Percentiles rank a stretch among this genome's conserved stretches.
phyloP scores from a whole-genome alignment of 169 alveolate genomes.

The Plasmodium yoelii region DNA sequence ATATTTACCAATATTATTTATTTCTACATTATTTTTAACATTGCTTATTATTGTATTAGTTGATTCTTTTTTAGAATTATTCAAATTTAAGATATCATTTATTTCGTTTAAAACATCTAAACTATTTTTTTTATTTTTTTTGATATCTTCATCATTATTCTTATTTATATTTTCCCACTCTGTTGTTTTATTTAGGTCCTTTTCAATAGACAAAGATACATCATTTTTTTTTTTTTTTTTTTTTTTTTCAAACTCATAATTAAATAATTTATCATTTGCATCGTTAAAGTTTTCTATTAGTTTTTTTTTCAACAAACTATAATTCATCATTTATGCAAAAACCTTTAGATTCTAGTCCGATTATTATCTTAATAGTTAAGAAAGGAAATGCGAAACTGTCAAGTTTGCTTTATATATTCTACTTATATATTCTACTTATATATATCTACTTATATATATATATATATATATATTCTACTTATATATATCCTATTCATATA shows the following conservation, averaged over 20 bases:
- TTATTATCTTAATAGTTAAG: neutral
- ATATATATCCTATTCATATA: no score
- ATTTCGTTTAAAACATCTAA: neutral
- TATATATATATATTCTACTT: no score
- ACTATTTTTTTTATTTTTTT: neutral
- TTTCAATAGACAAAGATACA: neutral
- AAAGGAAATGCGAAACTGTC: no score
- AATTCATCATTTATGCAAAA: conserved; percentile 24
- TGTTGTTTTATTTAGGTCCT: neutral
- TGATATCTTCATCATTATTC: neutral
- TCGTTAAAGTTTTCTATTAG: conserved; percentile 25
- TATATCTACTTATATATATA: no score
- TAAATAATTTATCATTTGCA: neutral
- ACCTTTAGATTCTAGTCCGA: neutral
- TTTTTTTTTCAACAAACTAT: conserved; percentile 28
- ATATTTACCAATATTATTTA: no score
- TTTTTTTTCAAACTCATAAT: conserved; percentile 4
- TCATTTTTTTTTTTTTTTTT: conserved; percentile 11
- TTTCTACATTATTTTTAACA: no score
- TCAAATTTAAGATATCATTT: neutral
- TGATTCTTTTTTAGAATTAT: no score
- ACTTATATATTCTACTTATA: no score
- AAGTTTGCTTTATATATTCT: no score
- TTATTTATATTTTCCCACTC: neutral
- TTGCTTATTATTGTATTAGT: no score